Percentiles rank a stretch among this genome's conserved stretches.
Conservation (phyloP, 805 yeast genomes). For the Nakazawaea holstii region DNA sequence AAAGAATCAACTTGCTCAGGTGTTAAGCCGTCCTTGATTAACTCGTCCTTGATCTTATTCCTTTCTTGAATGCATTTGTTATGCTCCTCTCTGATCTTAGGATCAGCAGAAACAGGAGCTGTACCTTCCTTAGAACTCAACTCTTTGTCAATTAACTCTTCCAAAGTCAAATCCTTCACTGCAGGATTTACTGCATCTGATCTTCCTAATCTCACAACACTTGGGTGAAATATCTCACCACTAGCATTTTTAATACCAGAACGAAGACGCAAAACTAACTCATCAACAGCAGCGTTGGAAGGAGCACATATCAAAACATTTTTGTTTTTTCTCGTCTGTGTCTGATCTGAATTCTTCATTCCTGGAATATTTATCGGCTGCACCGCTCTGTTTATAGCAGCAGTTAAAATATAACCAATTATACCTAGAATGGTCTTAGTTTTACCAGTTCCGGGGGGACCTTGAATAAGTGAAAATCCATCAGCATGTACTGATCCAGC, state of each 20-base stretch:
- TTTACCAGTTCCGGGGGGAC: conserved; percentile 99
- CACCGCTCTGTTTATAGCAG: conserved; percentile 2
- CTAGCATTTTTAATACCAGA: conserved; percentile 57
- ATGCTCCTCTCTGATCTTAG: conserved; percentile 43
- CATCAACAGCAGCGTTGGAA: conserved; percentile 98
- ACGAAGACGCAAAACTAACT: conserved; percentile 76
- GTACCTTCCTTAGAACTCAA: conserved; percentile 35
- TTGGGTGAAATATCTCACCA: conserved; percentile 53
- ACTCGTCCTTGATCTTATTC: conserved; percentile 42
- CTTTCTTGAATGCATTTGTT: conserved; percentile 52
- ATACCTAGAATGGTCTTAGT: conserved; percentile 94
- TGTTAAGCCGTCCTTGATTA: conserved; percentile 13
- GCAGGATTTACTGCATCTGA: conserved; percentile 81
- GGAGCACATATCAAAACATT: conserved; percentile 93
- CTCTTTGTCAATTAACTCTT: conserved; percentile 72
- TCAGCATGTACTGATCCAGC: conserved; percentile 57
- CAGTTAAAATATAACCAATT: conserved; percentile 67
- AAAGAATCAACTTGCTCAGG: conserved; percentile 41
- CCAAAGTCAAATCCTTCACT: conserved; percentile 79
- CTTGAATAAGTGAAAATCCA: conserved; percentile 92
- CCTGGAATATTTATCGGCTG: conserved; percentile 10
- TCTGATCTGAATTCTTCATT: background rate
- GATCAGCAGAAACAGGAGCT: conserved; percentile 36
- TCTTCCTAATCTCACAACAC: conserved; percentile 81
- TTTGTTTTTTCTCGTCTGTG: conserved; percentile 32